phyloP scores from a whole-genome alignment of 257 asterid genomes.

The Petunia secreta region DNA sequence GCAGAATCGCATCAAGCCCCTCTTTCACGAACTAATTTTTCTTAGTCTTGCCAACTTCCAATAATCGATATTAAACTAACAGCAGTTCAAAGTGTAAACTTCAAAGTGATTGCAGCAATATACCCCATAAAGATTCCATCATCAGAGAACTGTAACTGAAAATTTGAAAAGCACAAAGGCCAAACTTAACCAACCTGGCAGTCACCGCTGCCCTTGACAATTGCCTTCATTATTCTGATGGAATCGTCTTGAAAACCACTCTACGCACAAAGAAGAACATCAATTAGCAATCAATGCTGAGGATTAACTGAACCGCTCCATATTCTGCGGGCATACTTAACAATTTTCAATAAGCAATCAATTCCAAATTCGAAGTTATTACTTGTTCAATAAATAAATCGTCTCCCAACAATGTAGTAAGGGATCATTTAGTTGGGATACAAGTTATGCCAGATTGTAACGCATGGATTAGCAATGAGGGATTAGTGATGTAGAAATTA shows the following conservation, averaged over 20 bases:
- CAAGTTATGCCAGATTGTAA: too few species aligned
- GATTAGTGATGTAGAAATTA: too few species aligned
- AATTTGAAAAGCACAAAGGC: neutral
- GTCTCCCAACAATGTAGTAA: neutral
- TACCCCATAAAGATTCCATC: neutral
- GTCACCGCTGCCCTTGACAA: slow-evolving; percentile 47
- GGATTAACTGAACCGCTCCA: neutral
- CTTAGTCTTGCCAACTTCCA: too few species aligned
- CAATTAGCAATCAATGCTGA: neutral
- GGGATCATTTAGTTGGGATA: too few species aligned
- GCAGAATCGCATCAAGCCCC: too few species aligned
- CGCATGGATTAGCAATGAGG: too few species aligned
- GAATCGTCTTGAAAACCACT: slow-evolving; percentile 87
- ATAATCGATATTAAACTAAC: too few species aligned
- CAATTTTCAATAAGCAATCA: neutral
- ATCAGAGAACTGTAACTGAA: slow-evolving; percentile 3
- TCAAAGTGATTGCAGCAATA: neutral
- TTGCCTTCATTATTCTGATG: slow-evolving; percentile 63
- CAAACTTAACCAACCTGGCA: slow-evolving; percentile 71
- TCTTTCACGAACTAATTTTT: too few species aligned
- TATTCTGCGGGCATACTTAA: neutral
- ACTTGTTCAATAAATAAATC: neutral
- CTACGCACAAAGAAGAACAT: slow-evolving; percentile 39
- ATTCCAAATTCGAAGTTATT: neutral
- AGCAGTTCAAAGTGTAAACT: too few species aligned